Evolutionary conservation across 148 eudicot genomes (phyloP).

Genomic region (Gaultheria prostrata): DNA sequence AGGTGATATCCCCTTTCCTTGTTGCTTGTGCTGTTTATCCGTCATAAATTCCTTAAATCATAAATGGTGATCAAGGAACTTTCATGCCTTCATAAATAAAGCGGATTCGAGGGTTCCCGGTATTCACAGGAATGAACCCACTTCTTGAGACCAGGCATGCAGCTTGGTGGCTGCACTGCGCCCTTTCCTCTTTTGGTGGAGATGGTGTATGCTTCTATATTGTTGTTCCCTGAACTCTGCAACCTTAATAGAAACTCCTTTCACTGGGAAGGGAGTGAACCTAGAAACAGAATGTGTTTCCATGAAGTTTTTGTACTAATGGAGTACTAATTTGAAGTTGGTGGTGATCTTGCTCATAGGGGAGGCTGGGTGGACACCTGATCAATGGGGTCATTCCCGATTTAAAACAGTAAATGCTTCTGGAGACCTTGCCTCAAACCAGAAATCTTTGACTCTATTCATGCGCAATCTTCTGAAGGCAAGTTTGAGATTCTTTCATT

Average conservation of each 20-base stretch:
- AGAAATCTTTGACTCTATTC: constrained; percentile 61
- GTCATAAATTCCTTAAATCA: neutral
- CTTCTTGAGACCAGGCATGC: neutral
- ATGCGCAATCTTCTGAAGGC: constrained; percentile 91
- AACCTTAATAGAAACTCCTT: neutral
- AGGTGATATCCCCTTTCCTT: neutral
- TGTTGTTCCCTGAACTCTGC: constrained; percentile 1
- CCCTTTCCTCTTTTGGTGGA: constrained; percentile 5
- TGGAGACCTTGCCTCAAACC: constrained; percentile 59
- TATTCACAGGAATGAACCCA: neutral
- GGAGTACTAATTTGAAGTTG: constrained; percentile 8
- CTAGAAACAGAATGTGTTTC: neutral
- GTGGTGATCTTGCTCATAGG: constrained; percentile 33
- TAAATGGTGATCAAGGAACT: neutral
- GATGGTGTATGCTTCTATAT: neutral
- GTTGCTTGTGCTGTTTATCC: neutral
- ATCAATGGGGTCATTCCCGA: constrained; percentile 88
- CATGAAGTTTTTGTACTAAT: neutral
- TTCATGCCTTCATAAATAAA: neutral
- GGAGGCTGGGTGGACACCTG: constrained; percentile 97
- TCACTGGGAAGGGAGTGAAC: neutral
- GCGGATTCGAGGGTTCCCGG: neutral
- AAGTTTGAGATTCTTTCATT: constrained; percentile 19
- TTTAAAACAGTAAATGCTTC: constrained; percentile 49
- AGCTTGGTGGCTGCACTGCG: neutral